Conservation (phyloP, 768 basidiomycete genomes). For the Psilocybe tampanensis region DNA sequence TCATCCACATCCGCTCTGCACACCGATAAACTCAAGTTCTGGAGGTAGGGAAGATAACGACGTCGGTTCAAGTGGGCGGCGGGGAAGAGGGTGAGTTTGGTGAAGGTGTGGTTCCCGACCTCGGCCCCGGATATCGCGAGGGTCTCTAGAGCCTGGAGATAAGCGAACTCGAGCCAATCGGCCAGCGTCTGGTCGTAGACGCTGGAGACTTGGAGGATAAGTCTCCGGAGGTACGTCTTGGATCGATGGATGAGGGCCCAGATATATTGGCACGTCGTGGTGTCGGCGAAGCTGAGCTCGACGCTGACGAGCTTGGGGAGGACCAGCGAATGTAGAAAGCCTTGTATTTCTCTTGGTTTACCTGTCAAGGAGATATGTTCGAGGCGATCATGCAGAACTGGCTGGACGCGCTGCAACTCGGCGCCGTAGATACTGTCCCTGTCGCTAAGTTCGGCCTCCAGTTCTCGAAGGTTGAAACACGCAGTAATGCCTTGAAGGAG, state of each 20-base stretch:
- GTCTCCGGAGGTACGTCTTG: background rate
- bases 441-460: background rate
- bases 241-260: background rate
- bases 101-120: background rate
- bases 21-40: background rate
- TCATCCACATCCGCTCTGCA: background rate
- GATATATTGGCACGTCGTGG: background rate
- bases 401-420: background rate
- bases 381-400: background rate
- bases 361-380: background rate
- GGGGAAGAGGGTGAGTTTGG: too few species aligned
- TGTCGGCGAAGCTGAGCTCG: background rate
- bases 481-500: background rate
- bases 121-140: background rate
- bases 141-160: background rate
- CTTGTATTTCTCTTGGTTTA: background rate
- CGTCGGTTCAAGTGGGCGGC: too few species aligned
- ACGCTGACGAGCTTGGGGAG: background rate
- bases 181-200: background rate
- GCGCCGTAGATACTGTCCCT: background rate
- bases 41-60: background rate
- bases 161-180: background rate
- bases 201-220: background rate
- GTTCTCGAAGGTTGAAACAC: background rate
- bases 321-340: background rate